Conservation (phyloP, 2,329 filamentous ascomycete species). For the Orbilia blumenaviensis region DNA sequence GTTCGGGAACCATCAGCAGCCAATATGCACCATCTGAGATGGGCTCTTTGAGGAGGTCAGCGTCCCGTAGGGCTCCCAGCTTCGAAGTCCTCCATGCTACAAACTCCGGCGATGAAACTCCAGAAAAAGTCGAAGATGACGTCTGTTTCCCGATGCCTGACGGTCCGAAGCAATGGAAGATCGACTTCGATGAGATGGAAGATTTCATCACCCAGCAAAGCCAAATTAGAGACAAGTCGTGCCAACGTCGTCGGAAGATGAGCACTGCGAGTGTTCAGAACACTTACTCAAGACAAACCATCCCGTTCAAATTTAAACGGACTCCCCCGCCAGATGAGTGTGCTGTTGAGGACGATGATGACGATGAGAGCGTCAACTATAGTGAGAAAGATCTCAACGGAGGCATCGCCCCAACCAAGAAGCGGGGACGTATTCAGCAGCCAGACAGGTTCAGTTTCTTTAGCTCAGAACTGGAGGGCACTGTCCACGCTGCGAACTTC, state of each 20-base stretch:
- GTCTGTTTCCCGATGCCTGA: constrained; percentile 86
- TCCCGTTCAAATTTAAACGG: constrained; percentile 47
- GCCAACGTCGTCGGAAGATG: constrained; percentile 56
- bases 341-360: constrained; percentile 52
- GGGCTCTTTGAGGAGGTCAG: constrained; percentile 58
- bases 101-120: constrained; percentile 69
- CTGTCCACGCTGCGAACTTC: constrained; percentile 87
- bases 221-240: constrained; percentile 45
- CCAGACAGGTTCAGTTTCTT: constrained; percentile 91
- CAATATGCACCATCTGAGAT: constrained; percentile 66
- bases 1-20: constrained; percentile 71
- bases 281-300: constrained; percentile 50
- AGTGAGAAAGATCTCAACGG: constrained; percentile 36
- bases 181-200: constrained; percentile 91
- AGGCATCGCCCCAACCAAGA: background rate
- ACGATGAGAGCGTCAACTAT: constrained; percentile 37
- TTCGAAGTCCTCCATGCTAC: constrained; percentile 66
- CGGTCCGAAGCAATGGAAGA: constrained; percentile 79
- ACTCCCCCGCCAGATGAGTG: constrained; percentile 36
- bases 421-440: constrained; percentile 61
- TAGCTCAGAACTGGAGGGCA: constrained; percentile 91
- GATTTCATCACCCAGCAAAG: constrained; percentile 77
- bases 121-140: constrained; percentile 80
- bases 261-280: constrained; percentile 53
- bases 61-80: constrained; percentile 55